Evolutionary conservation across 768 basidiomycete species (phyloP).

Genomic region (Serendipita sp.): DNA sequence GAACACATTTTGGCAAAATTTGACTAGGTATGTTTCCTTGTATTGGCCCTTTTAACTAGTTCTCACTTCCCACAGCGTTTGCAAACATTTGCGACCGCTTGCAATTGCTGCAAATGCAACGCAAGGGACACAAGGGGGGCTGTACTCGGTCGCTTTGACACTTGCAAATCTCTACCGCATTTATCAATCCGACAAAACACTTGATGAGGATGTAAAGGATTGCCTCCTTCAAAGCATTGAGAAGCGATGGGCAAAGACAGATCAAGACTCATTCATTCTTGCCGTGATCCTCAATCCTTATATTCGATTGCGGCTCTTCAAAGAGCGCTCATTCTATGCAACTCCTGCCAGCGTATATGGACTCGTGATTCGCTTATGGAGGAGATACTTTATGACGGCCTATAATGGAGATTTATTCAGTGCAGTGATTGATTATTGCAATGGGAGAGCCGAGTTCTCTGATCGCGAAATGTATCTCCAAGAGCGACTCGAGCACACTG

Average conservation of each 20-base stretch:
- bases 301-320: slow-evolving; percentile 5
- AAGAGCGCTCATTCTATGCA: neutral
- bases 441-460: slow-evolving; percentile 6
- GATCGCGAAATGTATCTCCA: slow-evolving; percentile 8
- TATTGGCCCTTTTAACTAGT: too few species aligned
- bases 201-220: neutral
- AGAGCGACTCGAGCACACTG: neutral
- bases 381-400: slow-evolving; percentile 5
- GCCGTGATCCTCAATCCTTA: slow-evolving; percentile 24
- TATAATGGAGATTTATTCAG: neutral
- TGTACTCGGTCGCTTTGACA: neutral
- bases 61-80: slow-evolving; percentile 10
- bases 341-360: neutral
- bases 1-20: neutral
- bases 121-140: slow-evolving; percentile 15
- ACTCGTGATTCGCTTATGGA: slow-evolving; percentile 11
- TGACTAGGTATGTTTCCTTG: too few species aligned
- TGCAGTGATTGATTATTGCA: slow-evolving; percentile 10
- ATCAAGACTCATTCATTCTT: slow-evolving; percentile 24
- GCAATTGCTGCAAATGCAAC: slow-evolving; percentile 25
- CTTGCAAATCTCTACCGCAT: neutral
- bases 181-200: too few species aligned
- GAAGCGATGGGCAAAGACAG: slow-evolving; percentile 20
- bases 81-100: slow-evolving; percentile 22
- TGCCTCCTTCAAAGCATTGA: slow-evolving; percentile 21